Percentiles rank a stretch among this genome's conserved stretches.
phyloP scores from a whole-genome alignment of 2,329 filamentous ascomycete genomes.

The Penicillium aurantiogriseum region DNA sequence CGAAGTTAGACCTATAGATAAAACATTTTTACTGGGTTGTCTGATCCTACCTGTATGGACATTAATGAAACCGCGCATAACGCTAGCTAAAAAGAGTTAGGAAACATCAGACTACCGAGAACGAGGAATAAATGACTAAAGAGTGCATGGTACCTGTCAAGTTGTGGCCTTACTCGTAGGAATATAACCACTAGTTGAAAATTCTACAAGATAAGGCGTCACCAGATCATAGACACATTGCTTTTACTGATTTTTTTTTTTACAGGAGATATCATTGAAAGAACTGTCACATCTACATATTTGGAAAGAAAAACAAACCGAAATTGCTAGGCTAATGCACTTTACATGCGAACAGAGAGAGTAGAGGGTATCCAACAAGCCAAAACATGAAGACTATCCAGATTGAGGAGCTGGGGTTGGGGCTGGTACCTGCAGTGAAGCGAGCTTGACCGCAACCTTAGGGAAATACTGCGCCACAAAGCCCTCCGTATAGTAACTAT shows the following conservation, averaged over 20 bases:
- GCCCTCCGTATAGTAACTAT: constrained; percentile 81
- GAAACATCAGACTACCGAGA: not conserved
- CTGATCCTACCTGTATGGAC: not conserved
- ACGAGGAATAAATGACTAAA: not conserved
- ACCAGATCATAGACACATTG: not conserved
- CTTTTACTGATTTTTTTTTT: not conserved
- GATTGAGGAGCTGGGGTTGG: not conserved
- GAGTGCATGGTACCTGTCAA: not conserved
- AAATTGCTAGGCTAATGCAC: not conserved
- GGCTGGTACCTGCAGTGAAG: constrained; percentile 16
- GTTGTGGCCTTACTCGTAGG: not conserved
- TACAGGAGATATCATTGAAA: not conserved
- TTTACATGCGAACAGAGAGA: not conserved
- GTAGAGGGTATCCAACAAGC: constrained; percentile 11
- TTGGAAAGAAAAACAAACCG: too few species aligned
- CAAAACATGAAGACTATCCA: not conserved
- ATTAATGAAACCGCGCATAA: not conserved
- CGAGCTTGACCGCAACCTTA: constrained; percentile 62
- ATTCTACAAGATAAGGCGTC: not conserved
- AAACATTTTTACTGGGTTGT: not conserved
- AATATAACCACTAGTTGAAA: not conserved
- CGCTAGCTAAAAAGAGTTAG: not conserved
- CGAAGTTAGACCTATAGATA: not conserved
- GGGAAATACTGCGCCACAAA: constrained; percentile 76
- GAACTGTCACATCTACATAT: not conserved